Evolutionary conservation across 805 yeast species (phyloP), one percentile per base, ranked within the genome.

Genomic region (Candida koratica): DNA sequence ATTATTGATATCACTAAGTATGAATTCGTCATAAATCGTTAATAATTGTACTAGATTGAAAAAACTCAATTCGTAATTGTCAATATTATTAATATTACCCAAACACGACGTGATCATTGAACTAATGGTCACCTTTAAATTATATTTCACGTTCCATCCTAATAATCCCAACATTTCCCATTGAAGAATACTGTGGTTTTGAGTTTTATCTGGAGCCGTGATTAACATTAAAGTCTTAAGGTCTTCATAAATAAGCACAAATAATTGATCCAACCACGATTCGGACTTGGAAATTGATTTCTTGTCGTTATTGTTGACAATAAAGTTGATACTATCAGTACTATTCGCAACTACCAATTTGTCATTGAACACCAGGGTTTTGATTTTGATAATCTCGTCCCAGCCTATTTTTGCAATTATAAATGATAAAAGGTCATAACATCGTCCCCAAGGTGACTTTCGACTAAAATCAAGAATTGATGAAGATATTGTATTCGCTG

Each of bases 371-470:
- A 84, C 79, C 13, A 69, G 62, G 1, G 88, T 77, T 40, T 96
- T 75, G 25, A 80, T 51, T 38, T 67, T 64, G 45, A 89, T 67
- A 23, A 87, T 57, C 23, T 71, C 75, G 47, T 85, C 86, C 98
- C 98, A 90, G 4, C 96, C 96, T 26, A 80, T 64, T 16, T 69
- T 60, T 13, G 80, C 71, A 3, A 80, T 77, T 45, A 93, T 72
- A 6, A 77, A 66, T 4, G 94, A 78, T 38, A 90, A 58, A 38
- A 88, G 58, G 28, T 79, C 81, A 55, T 86, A 90, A 1, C 60
- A 49, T 28, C 67, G 52, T 7, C 71, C 72, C 69, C 70, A 65
- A 2, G 68, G 60, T 1, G 68, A 62, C 19, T 48, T 55, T 24
- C 49, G 48, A 30, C 49, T 49, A 38, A 62, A 64, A 34, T 63